Conservation (phyloP, 2,329 filamentous ascomycete species). For the Sclerotinia trifoliorum region DNA sequence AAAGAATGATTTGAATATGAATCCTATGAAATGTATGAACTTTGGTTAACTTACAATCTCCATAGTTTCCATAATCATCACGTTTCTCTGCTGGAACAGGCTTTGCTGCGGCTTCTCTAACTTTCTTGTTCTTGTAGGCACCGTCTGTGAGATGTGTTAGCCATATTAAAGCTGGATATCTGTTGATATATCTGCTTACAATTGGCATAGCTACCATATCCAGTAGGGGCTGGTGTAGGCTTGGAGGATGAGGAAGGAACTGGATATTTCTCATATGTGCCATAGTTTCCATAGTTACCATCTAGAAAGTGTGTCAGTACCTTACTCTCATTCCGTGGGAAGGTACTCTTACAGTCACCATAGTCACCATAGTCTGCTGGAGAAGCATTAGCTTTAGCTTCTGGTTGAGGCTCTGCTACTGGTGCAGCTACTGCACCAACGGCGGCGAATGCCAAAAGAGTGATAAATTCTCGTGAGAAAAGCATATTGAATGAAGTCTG, state of each 20-base stretch:
- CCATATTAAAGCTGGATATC: not conserved
- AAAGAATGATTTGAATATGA: not conserved
- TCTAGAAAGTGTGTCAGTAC: not conserved
- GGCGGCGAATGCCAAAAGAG: constrained; percentile 19
- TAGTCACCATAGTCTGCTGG: constrained; percentile 17
- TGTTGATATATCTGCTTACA: constrained; percentile 5
- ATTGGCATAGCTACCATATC: constrained; percentile 12
- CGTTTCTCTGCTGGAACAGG: constrained; percentile 6
- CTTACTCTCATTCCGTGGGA: not conserved
- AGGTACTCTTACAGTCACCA: constrained; percentile 12
- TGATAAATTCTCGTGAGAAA: constrained; percentile 21
- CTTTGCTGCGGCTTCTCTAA: constrained; percentile 4
- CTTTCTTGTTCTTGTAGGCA: constrained; percentile 5
- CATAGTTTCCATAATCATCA: constrained; percentile 19
- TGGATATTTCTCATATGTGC: constrained; percentile 19
- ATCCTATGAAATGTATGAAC: not conserved
- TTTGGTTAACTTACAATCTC: constrained; percentile 2
- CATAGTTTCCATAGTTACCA: constrained; percentile 18
- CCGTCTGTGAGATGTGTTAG: not conserved
- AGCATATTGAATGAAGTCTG: constrained; percentile 19
- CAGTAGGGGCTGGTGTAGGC: constrained; percentile 6
- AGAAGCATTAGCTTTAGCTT: constrained; percentile 11
- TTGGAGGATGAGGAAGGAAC: not conserved
- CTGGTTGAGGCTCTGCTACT: constrained; percentile 17
- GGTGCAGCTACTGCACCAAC: constrained; percentile 13